Evolutionary conservation across 2,329 filamentous ascomycete species (phyloP).

Genomic region (Esteya vermicola): DNA sequence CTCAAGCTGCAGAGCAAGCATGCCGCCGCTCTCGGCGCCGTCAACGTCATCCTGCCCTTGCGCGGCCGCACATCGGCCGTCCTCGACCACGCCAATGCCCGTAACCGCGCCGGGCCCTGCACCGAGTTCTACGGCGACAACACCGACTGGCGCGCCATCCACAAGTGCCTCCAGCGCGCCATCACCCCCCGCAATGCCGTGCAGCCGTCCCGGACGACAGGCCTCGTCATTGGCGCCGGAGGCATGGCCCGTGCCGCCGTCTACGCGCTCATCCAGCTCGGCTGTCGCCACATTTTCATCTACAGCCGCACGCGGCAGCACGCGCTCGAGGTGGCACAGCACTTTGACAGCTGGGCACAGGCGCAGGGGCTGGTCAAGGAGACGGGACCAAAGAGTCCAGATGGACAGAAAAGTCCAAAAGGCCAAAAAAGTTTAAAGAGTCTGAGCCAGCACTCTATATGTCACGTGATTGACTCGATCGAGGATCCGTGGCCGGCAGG

Average conservation of each 20-base stretch:
- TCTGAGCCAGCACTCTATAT: conserved; percentile 18
- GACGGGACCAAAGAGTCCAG: neutral
- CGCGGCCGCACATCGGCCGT: conserved; percentile 32
- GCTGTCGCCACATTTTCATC: conserved; percentile 59
- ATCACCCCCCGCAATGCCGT: conserved; percentile 53
- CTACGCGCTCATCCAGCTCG: conserved; percentile 59
- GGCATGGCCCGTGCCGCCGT: conserved; percentile 64
- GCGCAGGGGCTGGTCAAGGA: conserved; percentile 14
- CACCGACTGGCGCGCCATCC: conserved; percentile 24
- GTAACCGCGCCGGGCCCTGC: conserved; percentile 46
- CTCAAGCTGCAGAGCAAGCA: conserved; percentile 53
- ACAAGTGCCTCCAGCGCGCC: conserved; percentile 49
- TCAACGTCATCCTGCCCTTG: conserved; percentile 57
- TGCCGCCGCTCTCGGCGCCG: conserved; percentile 55
- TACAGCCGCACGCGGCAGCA: conserved; percentile 51
- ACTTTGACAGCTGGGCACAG: conserved; percentile 45
- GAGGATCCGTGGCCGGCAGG: conserved; percentile 47
- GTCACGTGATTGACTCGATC: conserved; percentile 42
- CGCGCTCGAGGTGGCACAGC: conserved; percentile 46
- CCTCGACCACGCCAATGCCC: conserved; percentile 40
- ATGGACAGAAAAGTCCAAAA: neutral
- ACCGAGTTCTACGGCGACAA: conserved; percentile 48
- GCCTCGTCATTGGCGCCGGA: conserved; percentile 45
- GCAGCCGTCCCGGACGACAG: conserved; percentile 36
- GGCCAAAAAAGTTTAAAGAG: neutral